phyloP scores from a whole-genome alignment of 2,329 filamentous ascomycete species.

The Chaetothyriales sp. region DNA sequence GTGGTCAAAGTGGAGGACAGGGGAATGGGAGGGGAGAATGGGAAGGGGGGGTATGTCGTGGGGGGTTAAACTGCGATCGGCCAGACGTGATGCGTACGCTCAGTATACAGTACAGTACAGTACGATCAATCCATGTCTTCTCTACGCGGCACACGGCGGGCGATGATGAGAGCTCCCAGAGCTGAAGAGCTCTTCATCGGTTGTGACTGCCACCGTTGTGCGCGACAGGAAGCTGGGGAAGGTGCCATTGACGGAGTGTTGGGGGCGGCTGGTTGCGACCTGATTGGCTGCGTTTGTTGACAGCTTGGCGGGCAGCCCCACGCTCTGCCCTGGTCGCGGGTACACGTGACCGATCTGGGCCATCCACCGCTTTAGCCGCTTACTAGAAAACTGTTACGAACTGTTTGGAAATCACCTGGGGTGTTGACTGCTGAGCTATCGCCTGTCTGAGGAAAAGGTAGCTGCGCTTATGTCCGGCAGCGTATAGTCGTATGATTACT shows the following conservation, averaged over 20 bases:
- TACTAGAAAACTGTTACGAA: not conserved
- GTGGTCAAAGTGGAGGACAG: not conserved
- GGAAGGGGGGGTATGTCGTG: not conserved
- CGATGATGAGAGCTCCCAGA: not conserved
- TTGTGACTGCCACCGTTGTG: not conserved
- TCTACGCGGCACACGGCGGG: not conserved
- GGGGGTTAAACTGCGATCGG: slow-evolving; percentile 1
- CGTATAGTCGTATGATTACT: too few relatives aligned
- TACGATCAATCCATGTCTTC: not conserved
- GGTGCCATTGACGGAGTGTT: not conserved
- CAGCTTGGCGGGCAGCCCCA: not conserved
- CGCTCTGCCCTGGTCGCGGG: not conserved
- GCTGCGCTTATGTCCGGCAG: too few relatives aligned
- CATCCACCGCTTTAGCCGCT: not conserved
- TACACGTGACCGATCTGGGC: not conserved
- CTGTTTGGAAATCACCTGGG: too few relatives aligned
- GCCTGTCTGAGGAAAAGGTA: too few relatives aligned
- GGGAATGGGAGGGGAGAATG: not conserved
- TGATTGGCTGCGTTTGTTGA: not conserved
- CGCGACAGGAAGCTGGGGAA: not conserved
- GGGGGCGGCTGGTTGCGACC: too few relatives aligned
- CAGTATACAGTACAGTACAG: not conserved
- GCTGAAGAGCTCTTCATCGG: not conserved
- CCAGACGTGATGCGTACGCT: not conserved
- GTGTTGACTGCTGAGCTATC: too few relatives aligned